These are phyloP conservation scores for Tolypocladium capitatum DNA, from an alignment of 2,329 filamentous ascomycete genomes.

Conservation along the genomic window DNA sequence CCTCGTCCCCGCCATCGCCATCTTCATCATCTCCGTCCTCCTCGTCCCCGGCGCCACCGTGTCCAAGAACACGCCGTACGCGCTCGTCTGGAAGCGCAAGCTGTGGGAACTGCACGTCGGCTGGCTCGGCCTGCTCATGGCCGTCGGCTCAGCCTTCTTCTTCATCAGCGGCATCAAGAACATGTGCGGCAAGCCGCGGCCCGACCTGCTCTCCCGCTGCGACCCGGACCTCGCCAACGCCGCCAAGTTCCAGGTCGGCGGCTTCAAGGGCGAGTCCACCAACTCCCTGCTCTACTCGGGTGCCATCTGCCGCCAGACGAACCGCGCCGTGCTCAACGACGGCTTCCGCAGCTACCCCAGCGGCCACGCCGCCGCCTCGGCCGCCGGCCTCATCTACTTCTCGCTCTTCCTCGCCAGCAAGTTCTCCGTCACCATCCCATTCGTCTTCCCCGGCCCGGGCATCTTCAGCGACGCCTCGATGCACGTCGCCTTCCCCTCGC, in stretches of 20 bases:
- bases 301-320: conserved; percentile 58
- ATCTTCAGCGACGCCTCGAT: conserved; percentile 28
- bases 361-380: conserved; percentile 50
- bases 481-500: conserved; percentile 63
- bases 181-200: conserved; percentile 55
- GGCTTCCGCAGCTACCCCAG: conserved; percentile 67
- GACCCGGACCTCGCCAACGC: conserved; percentile 56
- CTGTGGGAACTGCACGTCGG: conserved; percentile 84
- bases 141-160: conserved; percentile 60
- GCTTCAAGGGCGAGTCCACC: conserved; percentile 36
- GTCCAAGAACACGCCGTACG: conserved; percentile 45
- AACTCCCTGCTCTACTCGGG: conserved; percentile 60
- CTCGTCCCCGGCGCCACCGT: conserved; percentile 63
- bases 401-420: conserved; percentile 79
- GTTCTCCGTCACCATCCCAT: conserved; percentile 61
- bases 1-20: conserved; percentile 51
- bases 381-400: conserved; percentile 72
- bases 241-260: conserved; percentile 48
- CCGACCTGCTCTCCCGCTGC: conserved; percentile 73
- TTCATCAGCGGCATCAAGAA: conserved; percentile 81
- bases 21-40: conserved; percentile 53
- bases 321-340: conserved; percentile 52
- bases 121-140: conserved; percentile 68
- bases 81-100: conserved; percentile 64
- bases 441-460: conserved; percentile 36